Percentiles rank a stretch among this genome's conserved stretches.
Conservation (phyloP, 371 early-diverging fungal genomes). For the Rhizopus microsporus region DNA sequence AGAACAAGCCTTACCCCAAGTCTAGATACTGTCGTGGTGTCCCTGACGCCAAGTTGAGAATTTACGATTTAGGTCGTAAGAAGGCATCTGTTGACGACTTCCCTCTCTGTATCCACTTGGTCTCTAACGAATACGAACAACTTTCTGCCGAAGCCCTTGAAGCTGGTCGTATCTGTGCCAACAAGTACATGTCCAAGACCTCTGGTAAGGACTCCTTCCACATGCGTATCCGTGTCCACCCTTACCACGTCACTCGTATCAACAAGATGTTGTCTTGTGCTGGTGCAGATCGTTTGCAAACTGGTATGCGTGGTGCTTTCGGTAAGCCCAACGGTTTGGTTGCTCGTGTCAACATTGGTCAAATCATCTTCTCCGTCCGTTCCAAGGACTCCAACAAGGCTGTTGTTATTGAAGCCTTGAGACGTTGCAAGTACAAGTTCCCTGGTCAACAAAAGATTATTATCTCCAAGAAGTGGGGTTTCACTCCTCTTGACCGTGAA, state of each 20-base stretch:
- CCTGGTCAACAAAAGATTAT: conserved; percentile 99
- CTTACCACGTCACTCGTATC: conserved; percentile 99
- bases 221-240: conserved; percentile 99
- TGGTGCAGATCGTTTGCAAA: conserved; percentile 99
- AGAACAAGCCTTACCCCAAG: conserved; percentile 99
- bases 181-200: conserved; percentile 99
- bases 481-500: conserved; percentile 97
- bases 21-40: conserved; percentile 99
- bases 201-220: conserved; percentile 99
- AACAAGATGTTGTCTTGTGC: conserved; percentile 99
- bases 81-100: conserved; percentile 99
- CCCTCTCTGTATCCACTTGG: conserved; percentile 96
- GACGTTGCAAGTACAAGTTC: conserved; percentile 99
- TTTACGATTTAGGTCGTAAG: conserved; percentile 99
- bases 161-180: conserved; percentile 99
- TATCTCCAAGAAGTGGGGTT: conserved; percentile 99
- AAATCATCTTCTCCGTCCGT: conserved; percentile 98
- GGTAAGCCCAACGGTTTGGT: conserved; percentile 99
- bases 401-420: conserved; percentile 96
- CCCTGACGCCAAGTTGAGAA: conserved; percentile 98
- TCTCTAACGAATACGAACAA: conserved; percentile 99
- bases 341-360: conserved; percentile 99
- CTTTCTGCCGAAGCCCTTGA: conserved; percentile 99
- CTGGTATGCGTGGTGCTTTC: conserved; percentile 99
- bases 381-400: conserved; percentile 97